phyloP scores from a whole-genome alignment of 768 basidiomycete genomes.

The Suillus bovinus region DNA sequence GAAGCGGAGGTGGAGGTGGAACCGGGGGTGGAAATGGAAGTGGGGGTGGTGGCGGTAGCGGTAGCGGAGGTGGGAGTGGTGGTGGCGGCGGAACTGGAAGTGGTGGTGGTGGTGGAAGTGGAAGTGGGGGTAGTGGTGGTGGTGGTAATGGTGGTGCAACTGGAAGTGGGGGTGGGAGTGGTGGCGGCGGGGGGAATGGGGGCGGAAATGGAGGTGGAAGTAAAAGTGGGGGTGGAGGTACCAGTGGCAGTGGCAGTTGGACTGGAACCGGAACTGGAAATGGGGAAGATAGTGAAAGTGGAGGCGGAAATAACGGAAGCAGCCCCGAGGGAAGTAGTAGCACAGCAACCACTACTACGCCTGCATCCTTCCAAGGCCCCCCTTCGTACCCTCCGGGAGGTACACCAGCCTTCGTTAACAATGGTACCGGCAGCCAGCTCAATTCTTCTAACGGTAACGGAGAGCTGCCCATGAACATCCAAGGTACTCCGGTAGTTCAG shows the following conservation, averaged over 20 bases:
- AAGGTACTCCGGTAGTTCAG: background rate
- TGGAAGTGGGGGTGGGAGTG: background rate
- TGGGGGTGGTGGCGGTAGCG: background rate
- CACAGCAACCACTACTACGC: background rate
- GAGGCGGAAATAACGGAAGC: background rate
- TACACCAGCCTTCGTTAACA: background rate
- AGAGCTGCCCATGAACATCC: background rate
- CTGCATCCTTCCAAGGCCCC: background rate
- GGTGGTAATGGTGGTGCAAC: too few relatives aligned
- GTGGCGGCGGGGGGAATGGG: background rate
- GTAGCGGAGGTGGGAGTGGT: background rate
- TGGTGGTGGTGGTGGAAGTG: background rate
- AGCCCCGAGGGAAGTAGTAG: background rate
- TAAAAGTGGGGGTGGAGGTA: too few relatives aligned
- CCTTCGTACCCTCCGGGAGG: constrained; percentile 3
- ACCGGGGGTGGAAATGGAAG: background rate
- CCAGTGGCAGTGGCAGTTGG: constrained; percentile 2
- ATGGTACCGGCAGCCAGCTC: background rate
- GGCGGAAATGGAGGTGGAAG: background rate
- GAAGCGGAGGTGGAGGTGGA: background rate
- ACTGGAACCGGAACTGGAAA: constrained; percentile 2
- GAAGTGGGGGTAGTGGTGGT: background rate
- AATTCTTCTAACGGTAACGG: background rate
- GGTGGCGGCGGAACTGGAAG: background rate
- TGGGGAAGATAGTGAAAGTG: background rate